Conservation (phyloP, 2,329 filamentous ascomycete species). For the Talaromyces atroroseus region DNA sequence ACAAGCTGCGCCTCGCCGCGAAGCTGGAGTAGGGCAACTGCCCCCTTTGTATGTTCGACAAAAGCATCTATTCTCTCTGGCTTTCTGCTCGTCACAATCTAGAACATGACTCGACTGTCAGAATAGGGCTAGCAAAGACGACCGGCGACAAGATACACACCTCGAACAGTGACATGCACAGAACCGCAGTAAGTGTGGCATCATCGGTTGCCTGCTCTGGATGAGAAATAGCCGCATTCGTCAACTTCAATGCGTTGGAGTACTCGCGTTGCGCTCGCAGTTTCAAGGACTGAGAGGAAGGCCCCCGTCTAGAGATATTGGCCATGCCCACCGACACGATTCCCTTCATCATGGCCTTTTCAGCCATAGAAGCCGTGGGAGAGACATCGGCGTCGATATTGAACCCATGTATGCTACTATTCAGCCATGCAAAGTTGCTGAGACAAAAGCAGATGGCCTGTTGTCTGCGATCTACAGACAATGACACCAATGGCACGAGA, state of each 20-base stretch:
- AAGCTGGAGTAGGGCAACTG: conserved; percentile 51
- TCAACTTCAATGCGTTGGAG: conserved; percentile 46
- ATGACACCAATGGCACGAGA: neutral
- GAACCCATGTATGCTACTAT: conserved; percentile 20
- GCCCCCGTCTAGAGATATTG: conserved; percentile 51
- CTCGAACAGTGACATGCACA: conserved; percentile 59
- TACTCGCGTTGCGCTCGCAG: conserved; percentile 50
- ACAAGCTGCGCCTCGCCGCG: conserved; percentile 35
- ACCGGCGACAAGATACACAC: conserved; percentile 31
- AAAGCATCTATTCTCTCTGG: conserved; percentile 47
- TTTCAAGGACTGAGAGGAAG: conserved; percentile 42
- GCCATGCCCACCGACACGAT: conserved; percentile 56
- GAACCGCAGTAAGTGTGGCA: conserved; percentile 48
- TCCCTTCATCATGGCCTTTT: conserved; percentile 38
- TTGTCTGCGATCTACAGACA: conserved; percentile 16
- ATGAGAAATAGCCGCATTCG: conserved; percentile 30
- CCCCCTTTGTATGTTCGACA: conserved; percentile 55
- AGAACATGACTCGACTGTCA: neutral
- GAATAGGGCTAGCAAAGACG: neutral
- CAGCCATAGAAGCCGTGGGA: conserved; percentile 19
- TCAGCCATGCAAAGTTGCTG: conserved; percentile 29
- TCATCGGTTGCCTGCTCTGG: conserved; percentile 31
- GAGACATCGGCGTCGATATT: conserved; percentile 20
- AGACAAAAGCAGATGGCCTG: conserved; percentile 32
- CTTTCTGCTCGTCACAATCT: conserved; percentile 38